Base-by-base conservation (phyloP, 257 asterid species). In the Gentiana dahurica region DNA sequence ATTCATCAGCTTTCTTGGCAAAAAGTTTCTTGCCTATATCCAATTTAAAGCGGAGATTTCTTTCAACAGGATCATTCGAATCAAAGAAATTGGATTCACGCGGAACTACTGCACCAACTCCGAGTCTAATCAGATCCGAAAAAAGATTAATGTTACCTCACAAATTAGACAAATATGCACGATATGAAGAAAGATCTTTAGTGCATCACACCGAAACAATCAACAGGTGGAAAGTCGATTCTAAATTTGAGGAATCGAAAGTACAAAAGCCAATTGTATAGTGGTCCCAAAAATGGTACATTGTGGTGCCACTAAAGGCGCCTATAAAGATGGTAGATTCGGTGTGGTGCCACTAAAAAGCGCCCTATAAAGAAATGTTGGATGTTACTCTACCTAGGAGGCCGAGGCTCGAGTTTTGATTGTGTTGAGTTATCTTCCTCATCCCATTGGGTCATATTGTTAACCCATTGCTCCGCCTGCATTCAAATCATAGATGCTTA, bases 401-500 rank as follows among this genome's bases (percentile, higher is more conserved):
- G 95, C 33, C 97, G 93, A 54, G 81, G 81, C 75, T 89, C 87
- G 51, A 78, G 49, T 34, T 75, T 80, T 53, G 68, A 54, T 12
- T 67, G 61, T 33, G 55, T 52, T 33, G 83, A 62, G 53, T 73
- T 78, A 51, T 70, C 76, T 47, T 60, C 61, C 35, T 36, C 70
- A 0, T 68, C 59, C 55, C 82, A 58, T 64, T 71, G 67, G 63
- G 77, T 76, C 95, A 86, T 89, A 55, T 68, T 72, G 67, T 57
- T 75, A 59, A 89, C 89, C 97, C 94, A 83, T 47, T 79, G 81
- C 63, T 86, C 95, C 37, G 95, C 95, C 94, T 89, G 84, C 71
- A 63, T 48, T 50, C 48, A 51, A 65, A 35, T 10, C 13, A 49
- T 12, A 11, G 50, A 24, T 53, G n/a, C 45, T 56, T 51, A 36